Evolutionary conservation across 495 filamentous ascomycete species (phyloP), one percentile per base, ranked within the genome.

Genomic region (Staphylotrichum tortipilum): DNA sequence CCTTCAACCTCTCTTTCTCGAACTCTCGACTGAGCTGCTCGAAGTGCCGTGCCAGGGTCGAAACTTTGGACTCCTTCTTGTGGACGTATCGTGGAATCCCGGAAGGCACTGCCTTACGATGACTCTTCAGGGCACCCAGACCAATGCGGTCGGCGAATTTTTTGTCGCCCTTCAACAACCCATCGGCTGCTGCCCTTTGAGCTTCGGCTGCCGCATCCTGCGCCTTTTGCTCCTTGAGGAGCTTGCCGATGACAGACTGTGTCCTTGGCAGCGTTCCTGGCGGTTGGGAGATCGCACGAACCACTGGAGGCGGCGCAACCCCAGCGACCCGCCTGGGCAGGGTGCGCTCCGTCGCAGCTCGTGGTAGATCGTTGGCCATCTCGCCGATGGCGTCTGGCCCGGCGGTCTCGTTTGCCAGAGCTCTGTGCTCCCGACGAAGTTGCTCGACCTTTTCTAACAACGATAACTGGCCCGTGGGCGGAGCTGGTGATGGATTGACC

Each of bases 1-100:
- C 90, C 49, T 84, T 85, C 41, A 90, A 77, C 31, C 94, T 76
- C 70, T 97, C 91, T 61, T 89, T 94, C 59, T 99, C 90, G 55
- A 98, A 97, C 56, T 99, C 94, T 6, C 90, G 84, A 50, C 88
- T 94, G 29, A 99, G 67, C 60, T 96, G 89, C 63, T 99, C 94
- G 59, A 97, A 96, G 64, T 97, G 94, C 59, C 87, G 89, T 12
- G 94, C 89, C 26, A 97, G 76, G 5, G 79, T 87, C 5, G 87
- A 89, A 1, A 99, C 94, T 43, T 84, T 86, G 2, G 83, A 76
- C 43, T 84, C 81, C 36, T 77, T 84, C 37, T 70, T 78, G 14
- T 71, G 77, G 29, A 94, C 80, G 38, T 91, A 95, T 17, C 92
- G 82, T 22, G 94, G 94, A 50, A 99, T 97, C 26, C 88, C 74